Evolutionary conservation across 306 rosid genomes (phyloP), one percentile per base, ranked within the genome.

Genomic region (Datisca glomerata): DNA sequence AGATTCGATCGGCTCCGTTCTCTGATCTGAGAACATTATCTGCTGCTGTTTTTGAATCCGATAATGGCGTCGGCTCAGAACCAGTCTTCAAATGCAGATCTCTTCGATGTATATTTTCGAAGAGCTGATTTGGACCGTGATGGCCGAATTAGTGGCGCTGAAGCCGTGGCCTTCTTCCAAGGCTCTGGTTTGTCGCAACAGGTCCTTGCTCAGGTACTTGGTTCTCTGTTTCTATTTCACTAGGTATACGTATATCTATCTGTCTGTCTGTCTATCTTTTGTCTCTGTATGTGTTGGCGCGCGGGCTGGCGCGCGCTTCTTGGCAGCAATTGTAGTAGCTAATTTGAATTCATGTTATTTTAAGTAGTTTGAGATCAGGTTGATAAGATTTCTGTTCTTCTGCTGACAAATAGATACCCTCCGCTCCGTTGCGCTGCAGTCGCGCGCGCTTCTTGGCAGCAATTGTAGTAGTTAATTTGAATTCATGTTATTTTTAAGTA

Each of bases 41-140:
- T 21, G 19, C 31, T 45, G 58, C 34, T 49, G 55, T 28, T 59
- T 59, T 53, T 64, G 72, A 64, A 59, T 74, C 45, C 45, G 29
- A 24, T 47, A 49, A 84, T 78, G 93, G 79, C 84, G 53, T 70
- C 91, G 68, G 66, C 64, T 47, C 87, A 64, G 36, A 78, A 57
- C 59, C 79, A 41, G 16, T 65, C 81, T 47, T 47, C 84, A 61
- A 85, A 91, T 66, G 92, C 70, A 47, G 96, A 91, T 91, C 94
- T 80, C 60, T 91, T 91, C 60, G 99, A 91, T 78, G 79, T 81
- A 42, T 91, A 85, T 64, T 91, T 91, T 41, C 82, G 81, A 18
- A 78, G 80, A 3, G 99, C 99, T 38, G 99, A 91, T 81, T 78
- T 80, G 80, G 99, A 91, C 75, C 73, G 85, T 21, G 99, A 91